These are phyloP conservation scores for Nothophoma quercina DNA, from an alignment of 2,329 filamentous ascomycete species.

Conservation along the genomic window DNA sequence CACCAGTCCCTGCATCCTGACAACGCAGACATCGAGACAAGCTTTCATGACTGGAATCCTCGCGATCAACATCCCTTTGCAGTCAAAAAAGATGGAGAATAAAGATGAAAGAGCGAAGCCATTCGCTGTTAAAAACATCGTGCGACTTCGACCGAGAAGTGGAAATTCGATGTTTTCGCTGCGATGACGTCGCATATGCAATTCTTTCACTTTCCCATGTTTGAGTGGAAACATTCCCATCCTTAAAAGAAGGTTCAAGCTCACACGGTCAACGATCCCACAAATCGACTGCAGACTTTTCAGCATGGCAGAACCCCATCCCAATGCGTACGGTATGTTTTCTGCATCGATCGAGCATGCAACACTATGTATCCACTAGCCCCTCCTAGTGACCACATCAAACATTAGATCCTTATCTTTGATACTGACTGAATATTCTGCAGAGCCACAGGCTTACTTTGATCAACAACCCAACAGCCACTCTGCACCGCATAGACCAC, in stretches of 20 bases:
- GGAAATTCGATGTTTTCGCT: constrained; percentile 16
- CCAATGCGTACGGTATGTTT: constrained; percentile 6
- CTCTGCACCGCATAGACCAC: constrained; percentile 3
- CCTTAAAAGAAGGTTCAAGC: constrained; percentile 2
- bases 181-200: constrained; percentile 32
- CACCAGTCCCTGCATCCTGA: constrained; percentile 5
- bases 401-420: constrained; percentile 2
- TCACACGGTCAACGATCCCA: not conserved
- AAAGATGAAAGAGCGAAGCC: not conserved
- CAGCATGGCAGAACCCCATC: constrained; percentile 19
- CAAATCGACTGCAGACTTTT: constrained; percentile 5
- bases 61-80: constrained; percentile 1
- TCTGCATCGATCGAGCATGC: constrained; percentile 3
- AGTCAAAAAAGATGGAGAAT: constrained; percentile 7
- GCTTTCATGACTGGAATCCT: not conserved
- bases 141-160: constrained; percentile 17
- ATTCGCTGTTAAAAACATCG: constrained; percentile 5
- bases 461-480: constrained; percentile 8
- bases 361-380: not conserved
- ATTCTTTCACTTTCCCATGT: constrained; percentile 31
- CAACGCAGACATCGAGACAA: not conserved
- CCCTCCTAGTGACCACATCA: not conserved
- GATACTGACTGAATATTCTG: constrained; percentile 1
- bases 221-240: constrained; percentile 4
- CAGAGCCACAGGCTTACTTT: constrained; percentile 14